Base-by-base conservation (phyloP, 441 rosid genomes). In the Metrosideros polymorpha region DNA sequence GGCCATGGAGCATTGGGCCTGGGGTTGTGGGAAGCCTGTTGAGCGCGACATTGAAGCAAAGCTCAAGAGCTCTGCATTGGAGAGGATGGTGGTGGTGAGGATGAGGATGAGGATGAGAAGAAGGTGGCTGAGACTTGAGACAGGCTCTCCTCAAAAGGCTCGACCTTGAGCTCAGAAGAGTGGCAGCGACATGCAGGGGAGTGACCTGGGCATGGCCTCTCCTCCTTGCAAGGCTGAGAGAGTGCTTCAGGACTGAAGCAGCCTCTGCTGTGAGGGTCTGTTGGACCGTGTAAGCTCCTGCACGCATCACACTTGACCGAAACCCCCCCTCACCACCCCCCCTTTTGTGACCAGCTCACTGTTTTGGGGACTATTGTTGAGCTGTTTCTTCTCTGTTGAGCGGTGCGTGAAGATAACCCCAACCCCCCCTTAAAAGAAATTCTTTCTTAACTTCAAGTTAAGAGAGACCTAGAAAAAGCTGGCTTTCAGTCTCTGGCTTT, bases 171-270 rank as follows among this genome's bases (percentile, higher is more conserved):
- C 93, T 92, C 82, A 95, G 89, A 88, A 97, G 90, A 56, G 99
- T 97, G 83, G 98, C 98, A 57, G 98, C 98, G 5, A 97, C 99
- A 86, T 97, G 99, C 85, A 97, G 95, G 87, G 98, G 98, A 90
- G 98, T 97, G 93, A 93, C 95, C 94, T 95, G 99, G 89, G 97
- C 98, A 95, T 96, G 99, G 94, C 99, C 99, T 90, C 99, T 91
- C 93, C 99, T 87, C 92, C 99, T 88, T 50, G 99, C 99, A 88
- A 96, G 91, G 92, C 90, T 90, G 13, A 96, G 99, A 92, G 99
- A 96, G 85, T 95, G 98, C 99, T 95, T 96, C 99, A 96, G 91
- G 7, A 94, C 94, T 87, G 98, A 96, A 95, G 99, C 99, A 94
- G 98, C 97, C 99, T 96, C 99, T 61, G 96, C 86, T 85, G 99